These are phyloP conservation scores for Gautieria morchelliformis DNA, from an alignment of 768 basidiomycete species.

Conservation along the genomic window DNA sequence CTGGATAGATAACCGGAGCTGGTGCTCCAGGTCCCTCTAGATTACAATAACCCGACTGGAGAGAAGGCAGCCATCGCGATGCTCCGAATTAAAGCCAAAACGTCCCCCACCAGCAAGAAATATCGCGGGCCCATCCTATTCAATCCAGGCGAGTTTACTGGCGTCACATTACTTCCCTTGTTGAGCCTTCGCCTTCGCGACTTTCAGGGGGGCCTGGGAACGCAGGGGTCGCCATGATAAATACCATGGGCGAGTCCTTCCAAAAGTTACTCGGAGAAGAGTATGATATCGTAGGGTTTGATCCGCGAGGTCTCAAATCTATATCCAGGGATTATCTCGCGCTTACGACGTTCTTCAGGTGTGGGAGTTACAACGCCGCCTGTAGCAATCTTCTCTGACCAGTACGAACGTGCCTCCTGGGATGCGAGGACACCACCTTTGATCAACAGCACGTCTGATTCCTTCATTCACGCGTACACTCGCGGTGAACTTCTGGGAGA, in stretches of 20 bases:
- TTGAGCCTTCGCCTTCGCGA: not conserved
- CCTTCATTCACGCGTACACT: not conserved
- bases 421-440: not conserved
- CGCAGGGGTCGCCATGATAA: constrained; percentile 29
- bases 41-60: constrained; percentile 32
- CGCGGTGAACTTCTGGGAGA: constrained; percentile 5
- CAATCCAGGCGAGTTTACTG: constrained; percentile 24
- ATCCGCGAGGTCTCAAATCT: constrained; percentile 28
- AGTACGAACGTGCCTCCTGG: constrained; percentile 1
- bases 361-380: constrained; percentile 7
- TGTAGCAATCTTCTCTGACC: not conserved
- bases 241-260: constrained; percentile 16
- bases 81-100: constrained; percentile 28
- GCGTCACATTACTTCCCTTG: not conserved
- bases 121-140: constrained; percentile 37
- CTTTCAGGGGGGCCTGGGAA: constrained; percentile 34
- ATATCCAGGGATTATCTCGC: not conserved
- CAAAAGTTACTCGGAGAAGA: constrained; percentile 28
- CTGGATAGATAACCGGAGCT: not conserved
- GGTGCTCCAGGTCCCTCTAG: constrained; percentile 32
- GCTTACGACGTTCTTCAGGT: not conserved
- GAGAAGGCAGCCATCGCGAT: constrained; percentile 33
- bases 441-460: constrained; percentile 3
- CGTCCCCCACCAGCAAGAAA: constrained; percentile 18
- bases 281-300: constrained; percentile 39